These are phyloP conservation scores for Clonostachys byssicola DNA, from an alignment of 2,329 filamentous ascomycete genomes.

Conservation along the genomic window DNA sequence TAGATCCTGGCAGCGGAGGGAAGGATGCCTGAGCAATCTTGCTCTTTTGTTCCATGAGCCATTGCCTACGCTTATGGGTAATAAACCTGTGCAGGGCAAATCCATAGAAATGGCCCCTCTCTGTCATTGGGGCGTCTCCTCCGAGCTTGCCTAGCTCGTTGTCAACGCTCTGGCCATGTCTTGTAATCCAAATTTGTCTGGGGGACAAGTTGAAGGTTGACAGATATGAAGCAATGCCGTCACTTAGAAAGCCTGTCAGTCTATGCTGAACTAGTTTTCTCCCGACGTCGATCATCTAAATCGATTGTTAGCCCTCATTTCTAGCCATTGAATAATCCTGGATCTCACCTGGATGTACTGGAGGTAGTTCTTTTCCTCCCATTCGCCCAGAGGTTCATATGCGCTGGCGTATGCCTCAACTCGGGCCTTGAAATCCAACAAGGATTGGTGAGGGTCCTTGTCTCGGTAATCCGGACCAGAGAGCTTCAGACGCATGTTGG, in stretches of 20 bases:
- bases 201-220: conserved; percentile 96
- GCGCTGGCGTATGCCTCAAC: conserved; percentile 92
- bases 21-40: conserved; percentile 75
- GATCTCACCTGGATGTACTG: conserved; percentile 75
- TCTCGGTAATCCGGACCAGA: conserved; percentile 94
- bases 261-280: conserved; percentile 90
- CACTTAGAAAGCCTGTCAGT: conserved; percentile 85
- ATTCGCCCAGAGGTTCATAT: conserved; percentile 85
- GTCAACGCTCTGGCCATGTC: conserved; percentile 87
- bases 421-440: conserved; percentile 88
- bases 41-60: conserved; percentile 78
- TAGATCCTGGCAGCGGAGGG: conserved; percentile 86
- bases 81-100: conserved; percentile 80
- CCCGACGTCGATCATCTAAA: conserved; percentile 89
- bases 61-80: conserved; percentile 71
- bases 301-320: not conserved
- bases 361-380: conserved; percentile 86
- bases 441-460: conserved; percentile 80
- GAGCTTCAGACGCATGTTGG: conserved; percentile 95
- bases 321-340: not conserved
- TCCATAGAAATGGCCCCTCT: conserved; percentile 76
- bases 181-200: conserved; percentile 95
- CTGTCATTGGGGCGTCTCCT: conserved; percentile 80
- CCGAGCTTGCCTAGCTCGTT: conserved; percentile 87
- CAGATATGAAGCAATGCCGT: conserved; percentile 89